phyloP scores from a whole-genome alignment of 2,329 filamentous ascomycete genomes.

The Trichophyton simii region DNA sequence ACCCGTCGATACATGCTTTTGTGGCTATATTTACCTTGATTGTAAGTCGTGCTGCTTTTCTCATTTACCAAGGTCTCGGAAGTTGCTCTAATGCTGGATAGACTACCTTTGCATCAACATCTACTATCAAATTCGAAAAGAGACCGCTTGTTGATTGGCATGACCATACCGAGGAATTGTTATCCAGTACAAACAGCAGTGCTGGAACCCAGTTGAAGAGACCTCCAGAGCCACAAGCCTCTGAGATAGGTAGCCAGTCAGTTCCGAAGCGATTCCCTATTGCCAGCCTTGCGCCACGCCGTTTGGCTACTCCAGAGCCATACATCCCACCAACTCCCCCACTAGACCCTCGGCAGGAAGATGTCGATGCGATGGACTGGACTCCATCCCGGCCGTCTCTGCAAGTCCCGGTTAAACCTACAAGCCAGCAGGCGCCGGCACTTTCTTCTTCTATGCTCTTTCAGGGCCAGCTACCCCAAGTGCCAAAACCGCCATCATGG shows the following conservation, averaged over 20 bases:
- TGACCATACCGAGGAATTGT: slow-evolving; percentile 23
- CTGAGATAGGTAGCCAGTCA: slow-evolving; percentile 11
- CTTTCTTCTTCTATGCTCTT: slow-evolving; percentile 31
- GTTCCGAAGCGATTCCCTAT: slow-evolving; percentile 27
- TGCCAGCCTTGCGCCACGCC: slow-evolving; percentile 26
- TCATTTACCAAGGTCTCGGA: background rate
- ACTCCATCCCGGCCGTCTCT: slow-evolving; percentile 33
- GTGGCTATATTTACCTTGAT: slow-evolving; percentile 30
- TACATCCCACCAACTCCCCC: slow-evolving; percentile 27
- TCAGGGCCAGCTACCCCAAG: slow-evolving; percentile 30
- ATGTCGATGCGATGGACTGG: slow-evolving; percentile 39
- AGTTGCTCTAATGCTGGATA: slow-evolving; percentile 18
- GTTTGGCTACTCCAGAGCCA: slow-evolving; percentile 14
- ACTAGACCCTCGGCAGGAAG: slow-evolving; percentile 21
- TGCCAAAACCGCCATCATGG: slow-evolving; percentile 30
- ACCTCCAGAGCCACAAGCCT: slow-evolving; percentile 13
- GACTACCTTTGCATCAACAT: slow-evolving; percentile 28
- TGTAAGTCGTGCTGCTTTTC: slow-evolving; percentile 18
- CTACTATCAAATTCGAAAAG: slow-evolving; percentile 29
- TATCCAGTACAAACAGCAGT: slow-evolving; percentile 16
- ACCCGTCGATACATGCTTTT: slow-evolving; percentile 28
- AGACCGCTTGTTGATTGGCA: slow-evolving; percentile 32
- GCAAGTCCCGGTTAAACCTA: slow-evolving; percentile 22
- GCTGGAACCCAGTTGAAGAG: slow-evolving; percentile 11
- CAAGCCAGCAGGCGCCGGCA: slow-evolving; percentile 20